A percentile compares a stretch with the other conserved stretches of the same genome.
Evolutionary conservation across 2,329 filamentous ascomycete genomes (phyloP).

Genomic region (Penicillium occitanis): DNA sequence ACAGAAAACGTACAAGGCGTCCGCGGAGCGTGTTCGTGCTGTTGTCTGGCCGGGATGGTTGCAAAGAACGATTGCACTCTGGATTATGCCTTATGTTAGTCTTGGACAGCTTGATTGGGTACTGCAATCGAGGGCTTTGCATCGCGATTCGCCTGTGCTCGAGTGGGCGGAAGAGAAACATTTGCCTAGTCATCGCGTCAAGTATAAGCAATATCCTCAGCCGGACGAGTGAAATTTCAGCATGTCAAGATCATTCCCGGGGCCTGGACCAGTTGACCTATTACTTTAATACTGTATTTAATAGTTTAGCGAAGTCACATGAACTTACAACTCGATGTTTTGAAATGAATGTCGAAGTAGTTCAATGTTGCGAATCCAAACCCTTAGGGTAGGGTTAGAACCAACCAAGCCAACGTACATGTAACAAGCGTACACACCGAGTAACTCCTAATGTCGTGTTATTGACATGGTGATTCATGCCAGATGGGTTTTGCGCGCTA

Average conservation of each 20-base stretch:
- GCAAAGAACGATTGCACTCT: not conserved
- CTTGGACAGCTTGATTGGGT: conserved; percentile 6
- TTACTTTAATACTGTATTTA: not conserved
- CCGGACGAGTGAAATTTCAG: not conserved
- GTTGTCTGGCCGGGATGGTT: conserved; percentile 12
- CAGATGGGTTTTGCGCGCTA: too few species aligned
- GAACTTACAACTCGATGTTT: not conserved
- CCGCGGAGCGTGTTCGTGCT: not conserved
- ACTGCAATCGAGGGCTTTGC: not conserved
- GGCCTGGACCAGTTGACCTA: not conserved
- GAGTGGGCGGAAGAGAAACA: conserved; percentile 7
- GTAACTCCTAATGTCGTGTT: not conserved
- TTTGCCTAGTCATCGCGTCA: conserved; percentile 6
- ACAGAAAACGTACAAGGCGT: not conserved
- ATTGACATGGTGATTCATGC: too few species aligned
- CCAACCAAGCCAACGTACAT: not conserved
- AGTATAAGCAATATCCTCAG: conserved; percentile 8
- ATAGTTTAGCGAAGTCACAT: not conserved
- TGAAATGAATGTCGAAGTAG: not conserved
- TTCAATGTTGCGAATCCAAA: not conserved
- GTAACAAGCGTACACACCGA: not conserved
- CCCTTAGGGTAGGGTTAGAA: not conserved
- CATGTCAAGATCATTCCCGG: too few species aligned
- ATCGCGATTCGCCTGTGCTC: conserved; percentile 2
- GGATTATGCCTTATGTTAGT: not conserved